A percentile compares a stretch with the other conserved stretches of the same genome.
Evolutionary conservation across 2,329 filamentous ascomycete species (phyloP).

Genomic region (Hypocreales sp.): DNA sequence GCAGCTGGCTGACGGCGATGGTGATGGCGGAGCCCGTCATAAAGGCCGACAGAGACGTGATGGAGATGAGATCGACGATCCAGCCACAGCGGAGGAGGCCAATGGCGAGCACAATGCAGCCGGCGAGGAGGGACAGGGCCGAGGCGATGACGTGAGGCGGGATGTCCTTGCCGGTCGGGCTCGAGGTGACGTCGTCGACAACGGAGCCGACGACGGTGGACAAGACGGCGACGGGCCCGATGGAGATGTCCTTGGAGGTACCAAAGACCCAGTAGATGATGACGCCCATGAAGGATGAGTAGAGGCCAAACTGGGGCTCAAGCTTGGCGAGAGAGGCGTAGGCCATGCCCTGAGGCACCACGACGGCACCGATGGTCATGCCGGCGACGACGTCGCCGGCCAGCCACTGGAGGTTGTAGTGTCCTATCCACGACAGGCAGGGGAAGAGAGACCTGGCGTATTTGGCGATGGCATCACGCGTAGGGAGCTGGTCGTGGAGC

Average conservation of each 20-base stretch:
- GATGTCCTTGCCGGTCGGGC: slow-evolving; percentile 34
- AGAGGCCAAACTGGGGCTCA: slow-evolving; percentile 65
- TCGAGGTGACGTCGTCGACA: slow-evolving; percentile 44
- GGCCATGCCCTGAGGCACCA: slow-evolving; percentile 95
- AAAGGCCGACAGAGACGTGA: slow-evolving; percentile 82
- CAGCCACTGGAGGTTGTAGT: slow-evolving; percentile 85
- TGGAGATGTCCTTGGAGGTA: slow-evolving; percentile 96
- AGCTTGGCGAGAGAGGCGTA: slow-evolving; percentile 76
- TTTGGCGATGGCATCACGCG: slow-evolving; percentile 28
- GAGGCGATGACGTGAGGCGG: slow-evolving; percentile 57
- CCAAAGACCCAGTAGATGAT: slow-evolving; percentile 96
- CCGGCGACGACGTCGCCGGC: slow-evolving; percentile 76
- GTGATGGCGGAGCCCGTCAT: slow-evolving; percentile 93
- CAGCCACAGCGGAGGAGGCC: background rate
- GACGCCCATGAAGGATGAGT: slow-evolving; percentile 88
- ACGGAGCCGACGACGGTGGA: slow-evolving; percentile 81
- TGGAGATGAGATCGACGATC: slow-evolving; percentile 85
- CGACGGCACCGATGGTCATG: slow-evolving; percentile 43
- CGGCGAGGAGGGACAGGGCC: slow-evolving; percentile 9
- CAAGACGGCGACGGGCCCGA: slow-evolving; percentile 90
- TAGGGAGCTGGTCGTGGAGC: slow-evolving; percentile 49
- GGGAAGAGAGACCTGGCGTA: slow-evolving; percentile 71
- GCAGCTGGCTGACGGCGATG: slow-evolving; percentile 74
- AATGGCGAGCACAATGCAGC: background rate
- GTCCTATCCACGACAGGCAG: slow-evolving; percentile 73